Conservation (phyloP, 1,284 basidiomycete species). For the Thecaphora thlaspeos region DNA sequence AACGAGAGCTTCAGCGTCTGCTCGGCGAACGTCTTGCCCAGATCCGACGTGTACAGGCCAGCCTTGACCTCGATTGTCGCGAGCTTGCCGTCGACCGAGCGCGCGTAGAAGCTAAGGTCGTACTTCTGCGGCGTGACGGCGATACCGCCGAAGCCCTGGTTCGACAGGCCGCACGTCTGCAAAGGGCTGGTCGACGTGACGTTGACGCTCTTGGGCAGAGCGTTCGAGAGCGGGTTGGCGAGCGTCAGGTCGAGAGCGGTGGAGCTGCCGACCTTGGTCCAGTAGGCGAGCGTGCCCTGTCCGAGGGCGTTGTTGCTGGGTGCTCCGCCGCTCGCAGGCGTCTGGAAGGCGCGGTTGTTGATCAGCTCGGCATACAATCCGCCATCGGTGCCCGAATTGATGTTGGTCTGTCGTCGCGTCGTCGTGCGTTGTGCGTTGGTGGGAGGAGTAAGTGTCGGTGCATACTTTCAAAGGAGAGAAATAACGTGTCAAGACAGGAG, state of each 20-base stretch:
- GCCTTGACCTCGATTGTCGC: conserved; percentile 12
- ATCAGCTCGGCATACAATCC: conserved; percentile 43
- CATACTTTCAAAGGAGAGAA: too few species aligned
- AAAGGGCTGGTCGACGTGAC: conserved; percentile 11
- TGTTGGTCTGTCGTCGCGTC: conserved; percentile 31
- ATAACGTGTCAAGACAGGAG: too few species aligned
- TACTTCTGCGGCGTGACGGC: conserved; percentile 20
- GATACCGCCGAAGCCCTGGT: conserved; percentile 31
- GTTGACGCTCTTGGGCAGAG: conserved; percentile 23
- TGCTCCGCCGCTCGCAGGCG: conserved; percentile 7
- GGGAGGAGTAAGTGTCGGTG: too few species aligned
- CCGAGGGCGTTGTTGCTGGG: conserved; percentile 13
- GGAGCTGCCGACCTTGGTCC: conserved; percentile 8
- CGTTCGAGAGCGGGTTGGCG: conserved; percentile 10
- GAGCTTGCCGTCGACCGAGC: conserved; percentile 12
- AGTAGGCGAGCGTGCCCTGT: conserved; percentile 20
- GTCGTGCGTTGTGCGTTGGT: too few species aligned
- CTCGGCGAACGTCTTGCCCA: conserved; percentile 8
- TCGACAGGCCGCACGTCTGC: conserved; percentile 23
- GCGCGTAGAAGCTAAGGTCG: conserved; percentile 28
- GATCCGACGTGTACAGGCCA: conserved; percentile 23
- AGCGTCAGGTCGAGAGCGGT: conserved; percentile 18
- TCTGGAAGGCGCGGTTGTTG: conserved; percentile 35
- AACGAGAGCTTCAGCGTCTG: conserved; percentile 9
- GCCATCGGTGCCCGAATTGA: conserved; percentile 40